A percentile compares a stretch with the other conserved stretches of the same genome.
phyloP scores from a whole-genome alignment of 257 asterid species.

The Ballota nigra region DNA sequence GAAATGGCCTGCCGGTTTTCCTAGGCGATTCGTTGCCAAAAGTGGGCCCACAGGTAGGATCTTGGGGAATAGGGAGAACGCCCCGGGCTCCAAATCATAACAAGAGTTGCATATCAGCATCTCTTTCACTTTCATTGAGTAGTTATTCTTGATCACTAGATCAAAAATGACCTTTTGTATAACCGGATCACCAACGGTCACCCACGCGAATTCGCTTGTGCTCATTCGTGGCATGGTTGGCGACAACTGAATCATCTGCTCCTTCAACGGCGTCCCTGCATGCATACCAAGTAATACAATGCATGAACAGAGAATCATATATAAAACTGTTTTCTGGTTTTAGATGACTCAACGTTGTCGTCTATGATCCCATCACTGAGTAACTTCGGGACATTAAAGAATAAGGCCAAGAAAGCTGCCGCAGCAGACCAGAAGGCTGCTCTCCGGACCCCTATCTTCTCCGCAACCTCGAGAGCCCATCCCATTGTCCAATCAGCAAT shows the following conservation, averaged over 20 bases:
- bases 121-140: constrained; percentile 30
- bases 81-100: constrained; percentile 41
- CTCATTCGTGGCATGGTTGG: constrained; percentile 47
- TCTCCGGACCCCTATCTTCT: constrained; percentile 30
- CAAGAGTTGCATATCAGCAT: constrained; percentile 52
- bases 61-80: constrained; percentile 29
- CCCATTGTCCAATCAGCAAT: constrained; percentile 44
- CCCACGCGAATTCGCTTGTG: constrained; percentile 40
- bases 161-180: constrained; percentile 14
- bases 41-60: constrained; percentile 50
- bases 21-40: constrained; percentile 44
- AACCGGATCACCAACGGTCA: constrained; percentile 17
- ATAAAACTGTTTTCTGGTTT: too few species aligned
- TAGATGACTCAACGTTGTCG: constrained; percentile 29
- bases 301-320: too few species aligned
- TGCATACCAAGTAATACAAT: not conserved
- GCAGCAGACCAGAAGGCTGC: constrained; percentile 48
- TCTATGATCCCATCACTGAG: constrained; percentile 43
- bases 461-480: constrained; percentile 43
- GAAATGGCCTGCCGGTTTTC: constrained; percentile 43
- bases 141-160: not conserved
- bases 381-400: not conserved
- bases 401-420: constrained; percentile 32
- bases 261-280: constrained; percentile 38
- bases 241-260: constrained; percentile 31